A percentile compares a stretch with the other conserved stretches of the same genome.
phyloP scores from a whole-genome alignment of 1,139 yeast genomes.

The Candida buenavistaensis region DNA sequence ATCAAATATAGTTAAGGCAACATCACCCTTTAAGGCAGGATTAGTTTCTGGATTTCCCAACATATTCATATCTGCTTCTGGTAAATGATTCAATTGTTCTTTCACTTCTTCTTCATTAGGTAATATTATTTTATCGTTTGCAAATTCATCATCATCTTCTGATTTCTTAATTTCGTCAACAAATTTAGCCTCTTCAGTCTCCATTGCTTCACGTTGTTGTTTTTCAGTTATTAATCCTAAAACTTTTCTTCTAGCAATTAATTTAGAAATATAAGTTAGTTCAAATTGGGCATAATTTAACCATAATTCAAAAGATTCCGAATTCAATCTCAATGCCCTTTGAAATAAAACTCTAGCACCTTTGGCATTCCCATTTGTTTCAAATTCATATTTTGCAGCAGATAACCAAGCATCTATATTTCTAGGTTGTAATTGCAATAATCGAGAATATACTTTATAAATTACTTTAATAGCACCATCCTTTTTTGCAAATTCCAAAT shows the following conservation, averaged over 20 bases:
- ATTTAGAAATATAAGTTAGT: constrained; percentile 77
- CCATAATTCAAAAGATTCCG: constrained; percentile 77
- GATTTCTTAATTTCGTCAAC: constrained; percentile 25
- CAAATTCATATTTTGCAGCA: constrained; percentile 94
- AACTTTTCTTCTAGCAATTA: constrained; percentile 79
- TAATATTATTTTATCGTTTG: constrained; percentile 44
- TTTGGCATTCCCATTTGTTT: constrained; percentile 81
- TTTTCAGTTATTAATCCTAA: constrained; percentile 75
- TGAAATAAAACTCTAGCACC: constrained; percentile 89
- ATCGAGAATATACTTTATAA: constrained; percentile 76
- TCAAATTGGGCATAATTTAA: constrained; percentile 85
- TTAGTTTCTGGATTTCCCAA: constrained; percentile 83
- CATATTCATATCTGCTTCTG: constrained; percentile 86
- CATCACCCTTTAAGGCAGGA: constrained; percentile 89
- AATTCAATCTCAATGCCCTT: constrained; percentile 79
- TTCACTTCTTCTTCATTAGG: constrained; percentile 58
- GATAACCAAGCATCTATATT: constrained; percentile 90
- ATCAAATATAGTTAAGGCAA: constrained; percentile 81
- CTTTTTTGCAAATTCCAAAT: constrained; percentile 70
- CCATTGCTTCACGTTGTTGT: constrained; percentile 58
- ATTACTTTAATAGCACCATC: constrained; percentile 76
- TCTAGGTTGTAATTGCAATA: constrained; percentile 87
- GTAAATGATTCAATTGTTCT: constrained; percentile 67
- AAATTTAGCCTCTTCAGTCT: constrained; percentile 36
- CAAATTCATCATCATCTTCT: constrained; percentile 31